phyloP scores from a whole-genome alignment of 2,329 filamentous ascomycete species.

The Karstenula rhodostoma region DNA sequence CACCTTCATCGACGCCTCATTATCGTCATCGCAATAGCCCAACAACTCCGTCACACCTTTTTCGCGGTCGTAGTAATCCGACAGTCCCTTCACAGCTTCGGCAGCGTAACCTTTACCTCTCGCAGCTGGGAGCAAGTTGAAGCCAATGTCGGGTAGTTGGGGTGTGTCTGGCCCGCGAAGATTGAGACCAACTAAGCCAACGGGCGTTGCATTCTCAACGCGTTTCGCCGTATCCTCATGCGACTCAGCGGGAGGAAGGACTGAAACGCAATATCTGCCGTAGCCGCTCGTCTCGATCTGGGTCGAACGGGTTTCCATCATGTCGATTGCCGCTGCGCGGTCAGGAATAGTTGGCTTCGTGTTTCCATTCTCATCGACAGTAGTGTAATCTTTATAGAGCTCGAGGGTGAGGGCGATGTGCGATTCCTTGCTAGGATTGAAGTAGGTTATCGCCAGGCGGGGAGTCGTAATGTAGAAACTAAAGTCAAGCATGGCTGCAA shows the following conservation, averaged over 20 bases:
- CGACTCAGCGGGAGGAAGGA: background rate
- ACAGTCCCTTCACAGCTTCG: constrained; percentile 4
- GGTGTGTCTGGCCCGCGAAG: constrained; percentile 1
- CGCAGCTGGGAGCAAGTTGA: background rate
- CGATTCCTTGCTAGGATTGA: background rate
- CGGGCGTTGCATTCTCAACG: background rate
- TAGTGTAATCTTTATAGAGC: constrained; percentile 2
- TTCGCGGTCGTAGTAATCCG: constrained; percentile 1
- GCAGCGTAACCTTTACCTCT: constrained; percentile 11
- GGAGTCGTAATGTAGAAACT: constrained; percentile 11
- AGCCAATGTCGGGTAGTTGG: constrained; percentile 6
- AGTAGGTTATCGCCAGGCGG: constrained; percentile 9
- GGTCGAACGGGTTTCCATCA: constrained; percentile 1
- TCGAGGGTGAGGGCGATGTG: constrained; percentile 4
- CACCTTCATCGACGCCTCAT: constrained; percentile 1
- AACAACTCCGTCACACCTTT: constrained; percentile 8
- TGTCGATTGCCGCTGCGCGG: constrained; percentile 1
- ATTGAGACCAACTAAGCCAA: constrained; percentile 5
- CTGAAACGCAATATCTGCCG: constrained; percentile 7
- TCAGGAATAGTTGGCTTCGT: background rate
- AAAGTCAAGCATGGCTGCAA: constrained; percentile 7
- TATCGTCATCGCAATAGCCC: constrained; percentile 8
- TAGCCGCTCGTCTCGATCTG: constrained; percentile 10
- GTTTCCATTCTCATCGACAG: background rate
- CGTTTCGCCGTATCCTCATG: background rate